Evolutionary conservation across 2,329 filamentous ascomycete species (phyloP).

Genomic region (Lachnellula suecica): DNA sequence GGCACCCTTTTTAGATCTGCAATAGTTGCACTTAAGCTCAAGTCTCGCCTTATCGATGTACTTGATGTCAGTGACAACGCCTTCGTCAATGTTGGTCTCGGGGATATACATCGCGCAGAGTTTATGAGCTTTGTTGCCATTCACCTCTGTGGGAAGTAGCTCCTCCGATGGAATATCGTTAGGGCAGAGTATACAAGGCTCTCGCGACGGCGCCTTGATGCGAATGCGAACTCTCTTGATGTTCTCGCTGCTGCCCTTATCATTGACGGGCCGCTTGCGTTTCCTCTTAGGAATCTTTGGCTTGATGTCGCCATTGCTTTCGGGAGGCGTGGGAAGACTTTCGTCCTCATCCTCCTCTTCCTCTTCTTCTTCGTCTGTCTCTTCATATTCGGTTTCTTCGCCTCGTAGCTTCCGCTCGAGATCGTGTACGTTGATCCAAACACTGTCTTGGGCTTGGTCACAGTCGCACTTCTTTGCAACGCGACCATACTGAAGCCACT

Average conservation of each 20-base stretch:
- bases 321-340: slow-evolving; percentile 76
- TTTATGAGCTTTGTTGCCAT: slow-evolving; percentile 78
- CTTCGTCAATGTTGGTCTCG: slow-evolving; percentile 81
- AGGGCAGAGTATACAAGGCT: slow-evolving; percentile 88
- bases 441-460: slow-evolving; percentile 90
- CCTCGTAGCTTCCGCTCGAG: slow-evolving; percentile 93
- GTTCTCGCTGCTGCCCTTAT: slow-evolving; percentile 37
- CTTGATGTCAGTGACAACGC: slow-evolving; percentile 74
- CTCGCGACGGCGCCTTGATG: slow-evolving; percentile 65
- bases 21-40: slow-evolving; percentile 92
- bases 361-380: slow-evolving; percentile 71
- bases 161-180: slow-evolving; percentile 82
- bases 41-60: slow-evolving; percentile 82
- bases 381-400: slow-evolving; percentile 82
- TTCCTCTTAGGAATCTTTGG: slow-evolving; percentile 62
- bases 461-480: slow-evolving; percentile 97
- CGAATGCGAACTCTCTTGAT: slow-evolving; percentile 78
- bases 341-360: slow-evolving; percentile 63
- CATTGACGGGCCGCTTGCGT: slow-evolving; percentile 59
- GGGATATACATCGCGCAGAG: slow-evolving; percentile 89
- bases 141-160: slow-evolving; percentile 80
- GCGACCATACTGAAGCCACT: slow-evolving; percentile 92
- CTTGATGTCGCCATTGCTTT: slow-evolving; percentile 68
- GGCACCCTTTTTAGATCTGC: slow-evolving; percentile 89
- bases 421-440: slow-evolving; percentile 96